These are phyloP conservation scores for Aspergillus indologenus DNA, from an alignment of 495 filamentous ascomycete genomes.

Conservation along the genomic window DNA sequence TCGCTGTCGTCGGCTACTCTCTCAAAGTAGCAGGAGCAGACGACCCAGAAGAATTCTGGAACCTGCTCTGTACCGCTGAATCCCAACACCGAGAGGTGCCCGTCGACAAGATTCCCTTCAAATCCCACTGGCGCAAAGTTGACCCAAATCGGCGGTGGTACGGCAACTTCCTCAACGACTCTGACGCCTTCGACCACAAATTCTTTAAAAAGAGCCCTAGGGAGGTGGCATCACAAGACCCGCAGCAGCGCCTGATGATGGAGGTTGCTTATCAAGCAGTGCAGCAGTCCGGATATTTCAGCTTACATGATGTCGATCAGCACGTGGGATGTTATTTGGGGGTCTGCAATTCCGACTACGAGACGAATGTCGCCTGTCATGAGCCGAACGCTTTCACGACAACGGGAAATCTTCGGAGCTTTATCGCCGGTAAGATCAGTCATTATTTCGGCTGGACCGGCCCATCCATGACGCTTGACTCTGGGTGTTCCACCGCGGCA, in stretches of 20 bases:
- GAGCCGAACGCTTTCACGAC: conserved; percentile 34
- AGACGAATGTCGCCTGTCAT: conserved; percentile 32
- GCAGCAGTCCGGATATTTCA: conserved; percentile 39
- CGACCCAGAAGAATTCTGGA: too few species aligned
- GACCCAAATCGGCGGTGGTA: conserved; percentile 33
- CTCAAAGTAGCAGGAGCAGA: too few species aligned
- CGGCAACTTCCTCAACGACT: conserved; percentile 43
- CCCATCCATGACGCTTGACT: conserved; percentile 31
- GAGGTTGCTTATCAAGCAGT: conserved; percentile 47
- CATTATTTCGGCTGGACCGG: conserved; percentile 39
- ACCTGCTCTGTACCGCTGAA: too few species aligned
- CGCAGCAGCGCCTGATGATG: conserved; percentile 48
- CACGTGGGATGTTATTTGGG: conserved; percentile 35
- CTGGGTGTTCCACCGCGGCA: conserved; percentile 28
- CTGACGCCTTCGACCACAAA: conserved; percentile 45
- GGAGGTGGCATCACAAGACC: conserved; percentile 48
- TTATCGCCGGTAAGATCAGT: conserved; percentile 15
- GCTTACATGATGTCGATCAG: not conserved
- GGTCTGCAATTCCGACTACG: conserved; percentile 28
- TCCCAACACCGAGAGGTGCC: too few species aligned
- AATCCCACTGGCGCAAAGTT: too few species aligned
- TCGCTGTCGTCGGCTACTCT: too few species aligned
- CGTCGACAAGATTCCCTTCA: too few species aligned
- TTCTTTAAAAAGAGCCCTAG: conserved; percentile 49
- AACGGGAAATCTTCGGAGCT: conserved; percentile 23